Conservation (phyloP, 73 alveolate species). For the Blepharisma stoltei region DNA sequence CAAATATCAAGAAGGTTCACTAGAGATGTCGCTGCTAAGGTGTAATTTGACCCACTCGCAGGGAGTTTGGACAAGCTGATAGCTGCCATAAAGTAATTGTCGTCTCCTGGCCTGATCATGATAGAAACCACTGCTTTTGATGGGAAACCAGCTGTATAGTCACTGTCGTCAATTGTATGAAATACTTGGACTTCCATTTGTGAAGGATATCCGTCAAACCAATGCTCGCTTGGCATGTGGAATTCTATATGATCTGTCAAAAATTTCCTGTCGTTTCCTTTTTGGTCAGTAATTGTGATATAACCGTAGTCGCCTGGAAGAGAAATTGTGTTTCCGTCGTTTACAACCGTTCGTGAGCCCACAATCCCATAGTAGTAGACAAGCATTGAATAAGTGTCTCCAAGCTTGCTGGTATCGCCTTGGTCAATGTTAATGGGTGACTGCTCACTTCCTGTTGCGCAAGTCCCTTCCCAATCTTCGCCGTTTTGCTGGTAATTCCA, state of each 20-base stretch:
- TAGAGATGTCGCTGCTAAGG: background rate
- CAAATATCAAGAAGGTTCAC: background rate
- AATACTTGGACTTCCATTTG: conserved; percentile 20
- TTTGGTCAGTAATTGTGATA: conserved; percentile 10
- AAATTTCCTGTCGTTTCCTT: conserved; percentile 14
- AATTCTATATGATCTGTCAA: background rate
- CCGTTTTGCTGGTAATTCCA: conserved; percentile 12
- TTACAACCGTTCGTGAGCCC: conserved; percentile 5
- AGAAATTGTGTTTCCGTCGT: conserved; percentile 3
- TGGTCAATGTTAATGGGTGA: conserved; percentile 4
- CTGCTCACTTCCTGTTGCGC: background rate
- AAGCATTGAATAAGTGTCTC: conserved; percentile 3
- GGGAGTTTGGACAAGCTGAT: background rate
- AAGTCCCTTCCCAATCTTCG: background rate
- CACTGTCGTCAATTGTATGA: conserved; percentile 22
- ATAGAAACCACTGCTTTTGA: conserved; percentile 12
- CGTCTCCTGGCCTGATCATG: conserved; percentile 17
- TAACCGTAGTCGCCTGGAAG: conserved; percentile 4
- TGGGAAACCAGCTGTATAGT: conserved; percentile 20
- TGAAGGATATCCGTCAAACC: background rate
- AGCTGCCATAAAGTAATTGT: background rate
- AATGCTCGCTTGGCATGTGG: conserved; percentile 19
- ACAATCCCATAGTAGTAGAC: conserved; percentile 17
- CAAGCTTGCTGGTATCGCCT: background rate
- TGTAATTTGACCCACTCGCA: background rate